Evolutionary conservation across 1,284 basidiomycete species (phyloP), one percentile per base, ranked within the genome.

Genomic region (Anthracocystis setariae): DNA sequence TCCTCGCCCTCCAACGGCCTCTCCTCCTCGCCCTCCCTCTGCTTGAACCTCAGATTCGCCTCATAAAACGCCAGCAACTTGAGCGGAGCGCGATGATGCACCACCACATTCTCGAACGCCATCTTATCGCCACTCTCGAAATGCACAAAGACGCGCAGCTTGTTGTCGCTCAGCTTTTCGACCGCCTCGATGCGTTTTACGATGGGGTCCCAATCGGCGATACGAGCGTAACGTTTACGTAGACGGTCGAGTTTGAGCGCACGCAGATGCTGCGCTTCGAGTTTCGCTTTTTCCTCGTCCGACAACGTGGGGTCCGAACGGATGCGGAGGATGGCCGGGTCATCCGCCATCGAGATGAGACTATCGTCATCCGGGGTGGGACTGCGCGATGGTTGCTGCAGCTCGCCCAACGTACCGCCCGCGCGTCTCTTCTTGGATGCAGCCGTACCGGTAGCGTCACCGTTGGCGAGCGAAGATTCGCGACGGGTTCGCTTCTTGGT

Each of bases 151-250:
- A 68, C 61, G 15, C 73, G 25, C 13, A 74, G 27, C 40, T 73
- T 67, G 48, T 59, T 56, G 32, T 63, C 46, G 13, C 58, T 48
- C 47, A 53, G 60, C 55, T 58, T 64, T 24, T 74, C 74, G 17
- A 76, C 65, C 18, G 61, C 72, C 37, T 72, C 68, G 24, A 76
- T 37, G 3, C 51, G 29, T n/a, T 52, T 46, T 8, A 76, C 68
- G 32, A 77, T 66, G 27, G 68, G 59, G 20, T 77, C 76, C 76
- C 76, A 77, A 18, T 77, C 74, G 5, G 66, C 46, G 27, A 78
- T 56, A 2, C 52, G 45, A 0, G 64, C 62, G 46, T 78, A 74
- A 20, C 60, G 61, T 10, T 60, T 61, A 9, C 59, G 53, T 4
- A 68, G 47, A 3, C 55, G 54, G n/a, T 68, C 67, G 44, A 67